Evolutionary conservation across 768 basidiomycete genomes (phyloP).

Genomic region (Nidularia pulvinata): DNA sequence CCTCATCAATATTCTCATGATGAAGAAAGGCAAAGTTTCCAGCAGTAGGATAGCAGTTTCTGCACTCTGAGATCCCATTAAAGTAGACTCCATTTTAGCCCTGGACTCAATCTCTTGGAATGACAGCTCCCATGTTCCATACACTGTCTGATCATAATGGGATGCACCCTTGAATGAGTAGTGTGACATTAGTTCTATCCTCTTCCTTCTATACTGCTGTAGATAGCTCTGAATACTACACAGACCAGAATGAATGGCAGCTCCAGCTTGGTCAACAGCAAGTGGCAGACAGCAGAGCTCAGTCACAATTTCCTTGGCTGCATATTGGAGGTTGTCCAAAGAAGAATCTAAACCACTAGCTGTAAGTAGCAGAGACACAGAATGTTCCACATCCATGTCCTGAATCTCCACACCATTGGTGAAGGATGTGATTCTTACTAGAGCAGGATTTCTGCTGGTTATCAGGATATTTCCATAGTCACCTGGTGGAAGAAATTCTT

Average conservation of each 20-base stretch:
- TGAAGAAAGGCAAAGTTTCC: constrained; percentile 13
- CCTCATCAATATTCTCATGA: constrained; percentile 8
- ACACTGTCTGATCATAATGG: constrained; percentile 10
- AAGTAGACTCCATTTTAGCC: background rate
- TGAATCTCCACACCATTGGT: constrained; percentile 4
- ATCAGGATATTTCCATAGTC: constrained; percentile 12
- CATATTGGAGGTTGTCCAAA: background rate
- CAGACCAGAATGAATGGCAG: constrained; percentile 8
- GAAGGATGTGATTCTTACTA: constrained; percentile 4
- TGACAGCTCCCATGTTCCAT: constrained; percentile 16
- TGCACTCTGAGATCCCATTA: constrained; percentile 1
- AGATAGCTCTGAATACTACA: constrained; percentile 10
- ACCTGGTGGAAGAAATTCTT: constrained; percentile 10
- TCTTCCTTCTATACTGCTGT: constrained; percentile 3
- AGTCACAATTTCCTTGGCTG: constrained; percentile 7
- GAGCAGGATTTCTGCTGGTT: constrained; percentile 9
- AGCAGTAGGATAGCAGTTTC: constrained; percentile 10
- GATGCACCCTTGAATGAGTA: constrained; percentile 5
- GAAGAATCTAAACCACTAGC: constrained; percentile 3
- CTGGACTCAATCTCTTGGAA: constrained; percentile 8
- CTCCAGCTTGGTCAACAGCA: constrained; percentile 14
- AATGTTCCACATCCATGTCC: constrained; percentile 12
- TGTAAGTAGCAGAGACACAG: constrained; percentile 10
- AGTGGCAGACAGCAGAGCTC: constrained; percentile 2
- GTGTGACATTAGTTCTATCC: constrained; percentile 6